phyloP scores from a whole-genome alignment of 176 grass and related monocot genomes.

The Microstegium vimineum region DNA sequence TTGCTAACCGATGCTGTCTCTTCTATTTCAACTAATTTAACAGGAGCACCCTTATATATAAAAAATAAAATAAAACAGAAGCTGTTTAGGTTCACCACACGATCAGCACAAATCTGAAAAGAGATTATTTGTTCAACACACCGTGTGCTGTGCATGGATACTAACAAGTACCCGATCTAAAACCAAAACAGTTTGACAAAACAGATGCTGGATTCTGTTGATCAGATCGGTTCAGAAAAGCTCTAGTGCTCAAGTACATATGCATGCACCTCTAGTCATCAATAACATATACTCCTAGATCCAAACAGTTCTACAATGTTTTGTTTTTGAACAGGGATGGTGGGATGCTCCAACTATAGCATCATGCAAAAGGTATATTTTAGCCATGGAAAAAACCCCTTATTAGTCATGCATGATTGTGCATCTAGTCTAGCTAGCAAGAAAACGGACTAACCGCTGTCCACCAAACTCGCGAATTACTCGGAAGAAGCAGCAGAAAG shows the following conservation, averaged over 20 bases:
- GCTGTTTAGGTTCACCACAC: not conserved
- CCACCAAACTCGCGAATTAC: slow-evolving; percentile 2
- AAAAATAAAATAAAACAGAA: not conserved
- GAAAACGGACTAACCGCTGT: slow-evolving; percentile 20
- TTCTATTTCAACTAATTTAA: not conserved
- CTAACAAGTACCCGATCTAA: not conserved
- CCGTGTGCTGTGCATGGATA: not conserved
- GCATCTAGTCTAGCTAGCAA: not conserved
- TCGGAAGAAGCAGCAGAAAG: not conserved
- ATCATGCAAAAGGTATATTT: not conserved
- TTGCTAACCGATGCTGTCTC: not conserved
- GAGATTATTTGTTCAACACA: not conserved
- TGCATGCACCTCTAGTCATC: not conserved
- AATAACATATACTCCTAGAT: not conserved
- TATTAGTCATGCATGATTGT: not conserved
- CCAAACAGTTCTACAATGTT: not conserved
- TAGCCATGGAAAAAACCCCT: not conserved
- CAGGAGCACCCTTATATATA: not conserved
- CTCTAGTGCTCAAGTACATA: slow-evolving; percentile 6
- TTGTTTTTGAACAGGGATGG: not conserved
- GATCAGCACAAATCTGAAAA: not conserved
- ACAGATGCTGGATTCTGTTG: not conserved
- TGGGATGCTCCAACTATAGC: not conserved
- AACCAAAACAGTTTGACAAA: not conserved
- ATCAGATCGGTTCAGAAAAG: not conserved